These are phyloP conservation scores for Alternaria burnsii DNA, from an alignment of 2,329 filamentous ascomycete genomes.

Conservation along the genomic window DNA sequence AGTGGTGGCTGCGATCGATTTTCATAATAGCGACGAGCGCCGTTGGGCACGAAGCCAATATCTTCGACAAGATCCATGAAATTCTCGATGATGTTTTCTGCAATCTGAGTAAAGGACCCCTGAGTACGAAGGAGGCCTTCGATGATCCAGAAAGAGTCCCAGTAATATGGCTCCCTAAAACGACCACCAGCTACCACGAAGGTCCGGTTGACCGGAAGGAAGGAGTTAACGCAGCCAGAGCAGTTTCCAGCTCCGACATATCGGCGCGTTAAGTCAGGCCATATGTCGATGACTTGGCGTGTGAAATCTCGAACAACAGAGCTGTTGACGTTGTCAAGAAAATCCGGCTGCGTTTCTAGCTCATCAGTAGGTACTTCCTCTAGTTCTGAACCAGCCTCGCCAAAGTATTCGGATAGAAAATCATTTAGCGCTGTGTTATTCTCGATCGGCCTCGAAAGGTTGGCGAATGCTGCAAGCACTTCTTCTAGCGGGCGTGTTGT, in stretches of 20 bases:
- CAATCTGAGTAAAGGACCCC: conserved; percentile 69
- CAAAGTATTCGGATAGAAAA: conserved; percentile 71
- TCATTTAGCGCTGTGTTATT: conserved; percentile 70
- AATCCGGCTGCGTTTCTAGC: conserved; percentile 65
- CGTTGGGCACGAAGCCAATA: conserved; percentile 73
- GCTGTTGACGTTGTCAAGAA: conserved; percentile 66
- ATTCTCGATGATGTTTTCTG: conserved; percentile 74
- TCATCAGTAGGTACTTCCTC: conserved; percentile 61
- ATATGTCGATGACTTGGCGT: conserved; percentile 71
- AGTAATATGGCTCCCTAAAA: conserved; percentile 75
- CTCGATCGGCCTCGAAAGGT: conserved; percentile 66
- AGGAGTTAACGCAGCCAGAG: conserved; percentile 69
- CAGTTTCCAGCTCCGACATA: conserved; percentile 62
- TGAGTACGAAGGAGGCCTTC: conserved; percentile 71
- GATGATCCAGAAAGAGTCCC: conserved; percentile 75
- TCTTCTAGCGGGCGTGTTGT: conserved; percentile 67
- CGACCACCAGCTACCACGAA: conserved; percentile 77
- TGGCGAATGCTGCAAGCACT: conserved; percentile 68
- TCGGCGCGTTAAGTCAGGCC: conserved; percentile 71
- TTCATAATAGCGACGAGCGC: conserved; percentile 72
- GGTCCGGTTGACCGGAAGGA: conserved; percentile 71
- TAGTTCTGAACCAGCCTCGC: conserved; percentile 69
- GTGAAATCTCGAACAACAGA: conserved; percentile 68
- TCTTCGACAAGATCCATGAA: conserved; percentile 72
- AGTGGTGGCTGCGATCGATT: conserved; percentile 74